Percentiles rank a stretch among this genome's conserved stretches.
These are phyloP conservation scores for Arabidopsis arenosa DNA, from an alignment of 345 rosid species.

Conservation along the genomic window DNA sequence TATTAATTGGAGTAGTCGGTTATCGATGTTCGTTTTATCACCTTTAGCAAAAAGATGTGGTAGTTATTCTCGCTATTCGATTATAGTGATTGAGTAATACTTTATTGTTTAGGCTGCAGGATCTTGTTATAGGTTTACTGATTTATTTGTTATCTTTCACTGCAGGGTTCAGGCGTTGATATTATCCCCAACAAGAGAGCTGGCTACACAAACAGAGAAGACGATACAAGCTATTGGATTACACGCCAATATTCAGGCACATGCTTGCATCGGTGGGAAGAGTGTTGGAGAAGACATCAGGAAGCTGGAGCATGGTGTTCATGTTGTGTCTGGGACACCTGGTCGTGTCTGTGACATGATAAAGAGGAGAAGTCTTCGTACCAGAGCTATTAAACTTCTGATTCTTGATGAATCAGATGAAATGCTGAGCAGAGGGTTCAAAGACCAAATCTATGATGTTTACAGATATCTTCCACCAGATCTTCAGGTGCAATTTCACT, in stretches of 20 bases:
- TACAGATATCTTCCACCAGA: constrained; percentile 97
- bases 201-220: constrained; percentile 90
- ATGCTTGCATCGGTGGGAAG: constrained; percentile 91
- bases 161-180: constrained; percentile 94
- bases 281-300: constrained; percentile 97
- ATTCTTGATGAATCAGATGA: constrained; percentile 93
- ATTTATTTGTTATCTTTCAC: not conserved
- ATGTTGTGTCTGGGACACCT: constrained; percentile 94
- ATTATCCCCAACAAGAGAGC: constrained; percentile 92
- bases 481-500: constrained; percentile 72
- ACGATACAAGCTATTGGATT: constrained; percentile 79
- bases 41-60: too few species aligned
- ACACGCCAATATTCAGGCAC: constrained; percentile 77
- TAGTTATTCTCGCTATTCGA: not conserved
- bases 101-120: not conserved
- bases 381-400: constrained; percentile 68
- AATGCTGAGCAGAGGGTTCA: constrained; percentile 99
- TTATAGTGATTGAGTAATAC: not conserved
- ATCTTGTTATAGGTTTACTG: not conserved
- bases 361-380: constrained; percentile 91
- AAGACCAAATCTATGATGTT: constrained; percentile 97
- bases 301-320: constrained; percentile 60
- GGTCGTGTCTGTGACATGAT: constrained; percentile 99
- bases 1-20: not conserved
- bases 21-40: not conserved